phyloP scores from a whole-genome alignment of 1,284 basidiomycete species.

The Stygiomarasmius scandens region DNA sequence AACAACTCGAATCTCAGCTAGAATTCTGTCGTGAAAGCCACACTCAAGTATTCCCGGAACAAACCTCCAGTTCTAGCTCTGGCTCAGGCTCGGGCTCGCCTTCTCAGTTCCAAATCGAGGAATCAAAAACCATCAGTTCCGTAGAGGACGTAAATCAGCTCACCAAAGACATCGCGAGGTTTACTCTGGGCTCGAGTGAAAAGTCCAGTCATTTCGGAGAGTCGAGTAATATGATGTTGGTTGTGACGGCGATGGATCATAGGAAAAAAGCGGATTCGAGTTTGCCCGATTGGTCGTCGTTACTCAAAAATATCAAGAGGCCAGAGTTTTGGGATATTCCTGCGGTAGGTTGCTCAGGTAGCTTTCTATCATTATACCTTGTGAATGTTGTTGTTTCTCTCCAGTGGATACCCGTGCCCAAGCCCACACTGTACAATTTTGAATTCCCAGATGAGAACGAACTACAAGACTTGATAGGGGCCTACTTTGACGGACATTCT shows the following conservation, averaged over 20 bases:
- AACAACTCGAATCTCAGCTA: slow-evolving; percentile 4
- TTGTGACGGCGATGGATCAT: slow-evolving; percentile 9
- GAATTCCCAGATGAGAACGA: slow-evolving; percentile 40
- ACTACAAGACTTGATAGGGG: slow-evolving; percentile 41
- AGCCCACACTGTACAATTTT: slow-evolving; percentile 13
- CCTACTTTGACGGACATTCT: slow-evolving; percentile 47
- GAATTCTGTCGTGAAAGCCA: slow-evolving; percentile 5
- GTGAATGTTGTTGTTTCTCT: neutral
- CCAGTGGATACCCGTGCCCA: slow-evolving; percentile 5
- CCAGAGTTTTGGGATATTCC: slow-evolving; percentile 21
- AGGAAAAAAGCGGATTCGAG: neutral
- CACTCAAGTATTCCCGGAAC: no score
- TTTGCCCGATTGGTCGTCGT: neutral
- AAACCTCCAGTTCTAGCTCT: neutral
- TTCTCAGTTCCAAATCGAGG: neutral
- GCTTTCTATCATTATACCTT: neutral
- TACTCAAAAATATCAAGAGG: neutral
- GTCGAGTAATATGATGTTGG: slow-evolving; percentile 9
- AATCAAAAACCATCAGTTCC: neutral
- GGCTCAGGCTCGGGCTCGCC: neutral
- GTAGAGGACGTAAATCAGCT: neutral
- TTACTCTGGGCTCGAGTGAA: neutral
- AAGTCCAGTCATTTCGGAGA: slow-evolving; percentile 4
- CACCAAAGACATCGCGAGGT: neutral
- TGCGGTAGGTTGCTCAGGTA: slow-evolving; percentile 16